Percentiles rank a stretch among this genome's conserved stretches.
These are phyloP conservation scores for Trichosporon faecale DNA, from an alignment of 1,284 basidiomycete species.

Conservation along the genomic window DNA sequence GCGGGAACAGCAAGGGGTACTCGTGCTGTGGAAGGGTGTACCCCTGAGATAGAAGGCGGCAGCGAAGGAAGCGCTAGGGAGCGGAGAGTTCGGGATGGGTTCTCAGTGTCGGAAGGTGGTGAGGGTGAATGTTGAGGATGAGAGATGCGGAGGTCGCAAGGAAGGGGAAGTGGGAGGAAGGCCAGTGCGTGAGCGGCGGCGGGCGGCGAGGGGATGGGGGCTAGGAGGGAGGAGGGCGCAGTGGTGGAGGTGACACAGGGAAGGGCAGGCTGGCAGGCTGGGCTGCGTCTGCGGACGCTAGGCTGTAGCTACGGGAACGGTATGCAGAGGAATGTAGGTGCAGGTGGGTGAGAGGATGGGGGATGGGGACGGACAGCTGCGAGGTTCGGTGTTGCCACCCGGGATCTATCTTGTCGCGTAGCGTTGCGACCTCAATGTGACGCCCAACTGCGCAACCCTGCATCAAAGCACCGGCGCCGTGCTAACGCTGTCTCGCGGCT, in stretches of 20 bases:
- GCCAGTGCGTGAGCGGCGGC: neutral
- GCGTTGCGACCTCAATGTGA: neutral
- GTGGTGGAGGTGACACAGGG: neutral
- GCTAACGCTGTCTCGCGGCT: neutral
- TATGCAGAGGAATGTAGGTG: neutral
- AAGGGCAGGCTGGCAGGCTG: neutral
- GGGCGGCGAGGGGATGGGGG: neutral
- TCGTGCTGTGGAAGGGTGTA: neutral
- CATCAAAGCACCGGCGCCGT: neutral
- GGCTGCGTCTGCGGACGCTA: neutral
- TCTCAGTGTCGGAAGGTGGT: neutral
- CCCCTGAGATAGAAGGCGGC: neutral
- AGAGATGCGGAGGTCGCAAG: neutral
- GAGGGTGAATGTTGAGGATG: neutral
- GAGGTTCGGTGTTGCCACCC: neutral
- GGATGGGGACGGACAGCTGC: neutral
- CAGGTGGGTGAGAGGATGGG: no score
- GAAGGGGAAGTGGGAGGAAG: constrained; percentile 1
- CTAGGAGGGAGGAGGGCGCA: neutral
- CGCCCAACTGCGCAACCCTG: neutral
- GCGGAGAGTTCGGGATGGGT: neutral
- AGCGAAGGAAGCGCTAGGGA: neutral
- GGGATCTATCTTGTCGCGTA: neutral
- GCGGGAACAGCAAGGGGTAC: neutral
- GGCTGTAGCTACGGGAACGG: neutral